Evolutionary conservation across 2,329 filamentous ascomycete species (phyloP).

Genomic region (Penicillium sp.): DNA sequence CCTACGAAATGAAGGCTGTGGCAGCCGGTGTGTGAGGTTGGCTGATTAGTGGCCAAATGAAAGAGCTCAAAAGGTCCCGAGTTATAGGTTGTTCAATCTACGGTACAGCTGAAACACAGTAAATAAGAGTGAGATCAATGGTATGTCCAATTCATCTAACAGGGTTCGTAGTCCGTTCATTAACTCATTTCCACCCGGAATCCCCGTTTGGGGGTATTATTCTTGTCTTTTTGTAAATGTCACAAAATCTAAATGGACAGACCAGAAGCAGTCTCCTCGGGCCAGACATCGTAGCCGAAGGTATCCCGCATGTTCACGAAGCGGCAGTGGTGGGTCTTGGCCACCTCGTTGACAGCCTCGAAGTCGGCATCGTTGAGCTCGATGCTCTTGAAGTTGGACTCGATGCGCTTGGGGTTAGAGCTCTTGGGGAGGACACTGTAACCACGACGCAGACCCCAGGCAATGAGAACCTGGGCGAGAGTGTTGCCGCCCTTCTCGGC

Average conservation of each 20-base stretch:
- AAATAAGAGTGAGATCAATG: conserved; percentile 2
- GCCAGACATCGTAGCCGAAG: conserved; percentile 71
- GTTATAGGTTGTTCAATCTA: neutral
- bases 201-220: conserved; percentile 3
- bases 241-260: conserved; percentile 26
- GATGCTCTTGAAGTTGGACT: conserved; percentile 65
- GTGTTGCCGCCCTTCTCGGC: conserved; percentile 57
- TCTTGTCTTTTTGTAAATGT: conserved; percentile 1
- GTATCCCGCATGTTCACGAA: conserved; percentile 83
- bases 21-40: conserved; percentile 2
- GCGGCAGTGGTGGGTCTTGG: conserved; percentile 63
- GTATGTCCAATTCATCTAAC: conserved; percentile 17
- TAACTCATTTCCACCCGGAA: conserved; percentile 9
- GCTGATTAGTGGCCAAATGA: neutral
- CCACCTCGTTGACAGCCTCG: conserved; percentile 60
- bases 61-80: neutral
- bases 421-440: conserved; percentile 70
- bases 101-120: neutral
- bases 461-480: conserved; percentile 60
- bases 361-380: conserved; percentile 58
- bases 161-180: conserved; percentile 13
- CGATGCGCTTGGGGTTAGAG: conserved; percentile 63
- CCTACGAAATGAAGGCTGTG: neutral
- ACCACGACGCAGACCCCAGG: conserved; percentile 64
- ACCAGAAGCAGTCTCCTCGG: conserved; percentile 50